phyloP scores from a whole-genome alignment of 768 basidiomycete species.

The Kwoniella sp. region DNA sequence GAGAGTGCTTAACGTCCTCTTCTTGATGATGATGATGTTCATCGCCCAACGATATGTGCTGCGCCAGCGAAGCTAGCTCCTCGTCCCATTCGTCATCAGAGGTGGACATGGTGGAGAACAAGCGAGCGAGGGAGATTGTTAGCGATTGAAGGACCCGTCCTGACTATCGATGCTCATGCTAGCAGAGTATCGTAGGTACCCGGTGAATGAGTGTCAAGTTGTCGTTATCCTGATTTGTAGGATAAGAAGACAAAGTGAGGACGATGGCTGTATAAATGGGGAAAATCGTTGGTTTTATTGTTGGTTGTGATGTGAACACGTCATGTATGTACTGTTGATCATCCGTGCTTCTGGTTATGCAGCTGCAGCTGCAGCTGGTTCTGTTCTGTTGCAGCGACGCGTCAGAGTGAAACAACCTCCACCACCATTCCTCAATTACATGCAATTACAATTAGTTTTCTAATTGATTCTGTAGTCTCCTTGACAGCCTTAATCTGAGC shows the following conservation, averaged over 20 bases:
- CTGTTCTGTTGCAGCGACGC: background rate
- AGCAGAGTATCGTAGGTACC: no score
- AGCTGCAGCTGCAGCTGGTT: background rate
- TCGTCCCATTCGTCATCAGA: slow-evolving; percentile 10
- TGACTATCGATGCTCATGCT: no score
- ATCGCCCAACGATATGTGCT: slow-evolving; percentile 13
- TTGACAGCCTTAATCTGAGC: no score
- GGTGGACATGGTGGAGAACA: slow-evolving; percentile 9
- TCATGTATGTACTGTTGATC: background rate
- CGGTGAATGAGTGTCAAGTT: no score
- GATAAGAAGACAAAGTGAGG: no score
- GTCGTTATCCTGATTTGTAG: no score
- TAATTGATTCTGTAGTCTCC: background rate
- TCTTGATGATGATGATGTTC: background rate
- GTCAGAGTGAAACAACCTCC: background rate
- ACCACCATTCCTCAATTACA: background rate
- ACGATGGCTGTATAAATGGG: no score
- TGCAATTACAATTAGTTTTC: background rate
- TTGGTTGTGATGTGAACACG: background rate
- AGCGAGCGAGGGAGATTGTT: background rate
- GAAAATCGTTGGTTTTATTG: no score
- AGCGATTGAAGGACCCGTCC: no score
- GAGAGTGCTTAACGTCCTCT: background rate
- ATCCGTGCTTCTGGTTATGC: background rate
- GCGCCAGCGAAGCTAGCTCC: slow-evolving; percentile 16